Conservation (phyloP, 139 green algal genomes). For the Picochlorum costavermella region DNA sequence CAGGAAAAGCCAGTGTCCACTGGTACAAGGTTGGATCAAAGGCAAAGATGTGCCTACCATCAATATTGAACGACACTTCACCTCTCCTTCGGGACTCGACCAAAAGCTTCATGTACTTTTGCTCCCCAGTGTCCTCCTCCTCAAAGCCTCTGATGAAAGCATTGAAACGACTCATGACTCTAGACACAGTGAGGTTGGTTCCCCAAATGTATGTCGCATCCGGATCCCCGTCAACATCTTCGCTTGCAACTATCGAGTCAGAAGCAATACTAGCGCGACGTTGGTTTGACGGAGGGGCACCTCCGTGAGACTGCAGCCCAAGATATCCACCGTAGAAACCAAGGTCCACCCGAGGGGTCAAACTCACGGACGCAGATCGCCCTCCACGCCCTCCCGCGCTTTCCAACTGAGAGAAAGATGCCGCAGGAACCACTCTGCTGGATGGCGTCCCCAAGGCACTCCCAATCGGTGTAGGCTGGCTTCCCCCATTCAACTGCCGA, state of each 20-base stretch:
- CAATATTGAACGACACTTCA: conserved; percentile 65
- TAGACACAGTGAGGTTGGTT: conserved; percentile 60
- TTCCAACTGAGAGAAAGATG: not conserved
- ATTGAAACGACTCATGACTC: conserved; percentile 45
- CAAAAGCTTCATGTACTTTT: conserved; percentile 48
- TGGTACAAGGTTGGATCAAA: conserved; percentile 69
- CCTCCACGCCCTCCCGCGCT: conserved; percentile 5
- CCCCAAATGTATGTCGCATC: conserved; percentile 79
- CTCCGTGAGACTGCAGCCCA: conserved; percentile 11
- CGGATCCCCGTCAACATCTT: conserved; percentile 25
- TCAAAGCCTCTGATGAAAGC: conserved; percentile 61
- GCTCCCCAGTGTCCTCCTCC: conserved; percentile 18
- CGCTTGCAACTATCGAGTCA: conserved; percentile 17
- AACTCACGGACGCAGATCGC: conserved; percentile 2
- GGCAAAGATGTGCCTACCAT: conserved; percentile 65
- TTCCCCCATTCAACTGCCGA: not conserved
- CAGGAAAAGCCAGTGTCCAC: conserved; percentile 72
- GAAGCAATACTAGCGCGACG: conserved; percentile 23
- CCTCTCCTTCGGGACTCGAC: conserved; percentile 25
- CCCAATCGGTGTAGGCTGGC: not conserved
- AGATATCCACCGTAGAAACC: conserved; percentile 25
- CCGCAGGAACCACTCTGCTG: not conserved
- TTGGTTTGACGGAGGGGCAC: not conserved
- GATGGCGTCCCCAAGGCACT: conserved; percentile 11
- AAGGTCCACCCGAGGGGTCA: conserved; percentile 8